A percentile compares a stretch with the other conserved stretches of the same genome.
Conservation (phyloP, 164 flowering plant genomes). For the Stephania cephalantha region DNA sequence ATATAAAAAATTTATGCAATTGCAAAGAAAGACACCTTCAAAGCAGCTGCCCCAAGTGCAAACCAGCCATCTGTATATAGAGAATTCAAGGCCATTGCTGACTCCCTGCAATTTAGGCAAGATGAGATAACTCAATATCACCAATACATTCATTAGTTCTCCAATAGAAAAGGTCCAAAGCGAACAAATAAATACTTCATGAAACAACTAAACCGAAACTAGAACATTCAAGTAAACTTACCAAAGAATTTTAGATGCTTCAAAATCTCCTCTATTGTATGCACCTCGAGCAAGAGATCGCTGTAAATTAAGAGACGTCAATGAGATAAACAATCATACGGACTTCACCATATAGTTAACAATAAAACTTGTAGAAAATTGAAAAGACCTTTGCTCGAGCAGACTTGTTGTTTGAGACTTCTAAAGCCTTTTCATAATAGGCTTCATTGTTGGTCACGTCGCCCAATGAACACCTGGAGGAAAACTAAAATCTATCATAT, state of each 20-base stretch:
- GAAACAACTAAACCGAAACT: not conserved
- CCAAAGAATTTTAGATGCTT: conserved; percentile 64
- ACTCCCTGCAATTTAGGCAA: conserved; percentile 46
- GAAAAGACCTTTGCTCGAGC: conserved; percentile 73
- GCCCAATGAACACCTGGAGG: conserved; percentile 80
- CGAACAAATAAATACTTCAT: not conserved
- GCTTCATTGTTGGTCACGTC: conserved; percentile 75
- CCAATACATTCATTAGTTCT: not conserved
- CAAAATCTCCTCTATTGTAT: conserved; percentile 80
- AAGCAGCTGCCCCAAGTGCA: conserved; percentile 95
- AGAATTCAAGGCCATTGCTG: conserved; percentile 91
- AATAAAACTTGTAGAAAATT: not conserved
- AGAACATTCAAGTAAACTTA: conserved; percentile 14
- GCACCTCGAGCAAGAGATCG: conserved; percentile 94
- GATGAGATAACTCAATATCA: not conserved
- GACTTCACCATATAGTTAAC: not conserved
- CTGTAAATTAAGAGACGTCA: conserved; percentile 24
- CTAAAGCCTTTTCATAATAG: conserved; percentile 75
- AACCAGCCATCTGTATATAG: conserved; percentile 97
- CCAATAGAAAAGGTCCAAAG: not conserved
- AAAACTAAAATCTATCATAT: not conserved
- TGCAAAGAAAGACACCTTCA: conserved; percentile 46
- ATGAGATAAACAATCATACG: conserved; percentile 1
- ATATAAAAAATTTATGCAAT: not conserved
- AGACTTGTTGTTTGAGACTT: conserved; percentile 75